Evolutionary conservation across 2,329 filamentous ascomycete genomes (phyloP), one percentile per base, ranked within the genome.

Genomic region (Paraphaeosphaeria minitans): DNA sequence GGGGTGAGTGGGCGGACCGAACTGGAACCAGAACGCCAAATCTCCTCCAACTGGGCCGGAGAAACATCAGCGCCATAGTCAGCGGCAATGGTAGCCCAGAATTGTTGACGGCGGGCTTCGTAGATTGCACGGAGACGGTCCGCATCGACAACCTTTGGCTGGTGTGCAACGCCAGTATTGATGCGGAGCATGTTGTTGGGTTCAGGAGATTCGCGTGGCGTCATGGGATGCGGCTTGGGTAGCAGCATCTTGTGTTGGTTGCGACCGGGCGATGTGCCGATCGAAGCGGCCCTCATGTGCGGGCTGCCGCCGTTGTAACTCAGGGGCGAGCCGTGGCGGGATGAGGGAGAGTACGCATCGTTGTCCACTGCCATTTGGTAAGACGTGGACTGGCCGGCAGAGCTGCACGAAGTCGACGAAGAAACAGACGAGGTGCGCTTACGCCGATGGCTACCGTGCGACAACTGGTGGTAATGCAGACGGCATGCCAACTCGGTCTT

Each of bases 401-500:
- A 71, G 70, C 77, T 61, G 55, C 75, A 77, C 33, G 81, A 81
- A 37, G 77, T 78, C 22, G 77, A 73, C 41, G 86, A 87, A n/a
- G 85, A 87, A 39, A 89, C 83, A 16, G 91, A 93, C 27, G 86
- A 85, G 59, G 87, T 89, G 59, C 90, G 86, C 83, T 91, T 92
- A 75, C 90, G 89, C 69, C 90, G 88, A 79, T 90, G 91, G 80
- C 86, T 91, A 58, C 90, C 90, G 74, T 93, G 91, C 64, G 89
- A 92, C 63, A 95, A 84, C 73, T 95, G 91, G 72, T 96, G 91
- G 75, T 92, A 94, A 78, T 95, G 92, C 62, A 96, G 85, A 63
- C 92, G 91, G 79, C 91, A 96, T 49, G 91, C 91, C 59, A 95
- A 83, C 80, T 95, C 91, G 0, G 91, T 95, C 82, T 95, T 96